phyloP scores from a whole-genome alignment of 106 monocot genomes.

The Narthecium ossifragum region DNA sequence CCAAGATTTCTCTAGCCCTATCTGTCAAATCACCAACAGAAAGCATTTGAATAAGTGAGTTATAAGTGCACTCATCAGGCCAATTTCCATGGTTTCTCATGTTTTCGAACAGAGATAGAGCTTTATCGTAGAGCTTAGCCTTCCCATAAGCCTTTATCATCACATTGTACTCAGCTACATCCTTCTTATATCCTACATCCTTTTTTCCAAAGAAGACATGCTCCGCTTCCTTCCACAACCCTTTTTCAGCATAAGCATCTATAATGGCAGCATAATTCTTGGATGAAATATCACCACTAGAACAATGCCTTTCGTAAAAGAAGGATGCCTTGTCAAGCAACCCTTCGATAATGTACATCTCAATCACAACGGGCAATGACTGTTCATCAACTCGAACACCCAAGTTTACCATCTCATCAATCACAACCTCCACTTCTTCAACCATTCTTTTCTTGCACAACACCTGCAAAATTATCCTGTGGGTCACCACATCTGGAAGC shows the following conservation, averaged over 20 bases:
- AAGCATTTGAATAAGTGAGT: conserved; percentile 81
- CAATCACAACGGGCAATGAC: conserved; percentile 51
- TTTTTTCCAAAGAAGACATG: conserved; percentile 37
- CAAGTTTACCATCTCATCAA: conserved; percentile 30
- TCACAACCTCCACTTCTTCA: conserved; percentile 47
- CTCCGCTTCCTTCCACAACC: conserved; percentile 74
- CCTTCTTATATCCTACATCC: conserved; percentile 21
- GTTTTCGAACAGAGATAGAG: conserved; percentile 47
- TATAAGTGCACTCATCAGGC: conserved; percentile 84
- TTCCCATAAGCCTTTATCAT: conserved; percentile 86
- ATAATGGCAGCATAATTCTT: conserved; percentile 67
- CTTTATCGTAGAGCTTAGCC: conserved; percentile 64
- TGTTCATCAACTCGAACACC: conserved; percentile 49
- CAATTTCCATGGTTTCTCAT: conserved; percentile 53
- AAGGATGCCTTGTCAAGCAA: conserved; percentile 39
- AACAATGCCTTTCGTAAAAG: conserved; percentile 60
- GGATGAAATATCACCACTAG: conserved; percentile 38
- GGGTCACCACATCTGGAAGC: conserved; percentile 46
- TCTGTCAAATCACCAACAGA: conserved; percentile 42
- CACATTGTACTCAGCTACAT: conserved; percentile 68
- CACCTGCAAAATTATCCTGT: conserved; percentile 51
- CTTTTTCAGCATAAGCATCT: conserved; percentile 76
- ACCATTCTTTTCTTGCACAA: conserved; percentile 58
- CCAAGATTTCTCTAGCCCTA: conserved; percentile 42
- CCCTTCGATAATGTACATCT: conserved; percentile 64